These are phyloP conservation scores for Digitaria exilis DNA, from an alignment of 202 grass and related monocot species.

Conservation along the genomic window DNA sequence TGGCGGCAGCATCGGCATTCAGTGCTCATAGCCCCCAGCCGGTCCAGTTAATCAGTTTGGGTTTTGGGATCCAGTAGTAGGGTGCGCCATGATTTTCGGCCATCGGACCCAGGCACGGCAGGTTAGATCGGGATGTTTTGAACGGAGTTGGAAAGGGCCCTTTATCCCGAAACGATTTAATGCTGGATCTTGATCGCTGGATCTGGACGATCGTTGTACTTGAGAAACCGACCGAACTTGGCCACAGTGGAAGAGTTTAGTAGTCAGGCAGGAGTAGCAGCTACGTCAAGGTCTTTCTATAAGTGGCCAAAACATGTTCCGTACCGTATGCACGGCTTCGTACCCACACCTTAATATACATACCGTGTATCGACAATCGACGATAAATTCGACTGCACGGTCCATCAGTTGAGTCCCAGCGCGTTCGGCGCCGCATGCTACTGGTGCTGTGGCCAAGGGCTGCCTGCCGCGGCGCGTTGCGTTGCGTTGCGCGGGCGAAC, in stretches of 20 bases:
- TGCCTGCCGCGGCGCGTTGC: neutral
- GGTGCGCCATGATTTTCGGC: conserved; percentile 1
- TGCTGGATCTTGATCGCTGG: conserved; percentile 19
- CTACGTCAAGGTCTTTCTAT: neutral
- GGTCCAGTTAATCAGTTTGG: neutral
- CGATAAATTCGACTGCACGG: neutral
- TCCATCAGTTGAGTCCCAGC: too few species aligned
- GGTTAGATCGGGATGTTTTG: neutral
- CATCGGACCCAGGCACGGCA: neutral
- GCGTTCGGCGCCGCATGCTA: too few species aligned
- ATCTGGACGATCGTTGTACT: neutral
- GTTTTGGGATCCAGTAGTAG: neutral
- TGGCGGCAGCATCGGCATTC: neutral
- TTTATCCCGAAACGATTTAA: conserved; percentile 3
- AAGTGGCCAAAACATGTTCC: neutral
- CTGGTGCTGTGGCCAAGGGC: neutral
- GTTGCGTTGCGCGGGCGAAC: too few species aligned
- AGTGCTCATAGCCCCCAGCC: neutral
- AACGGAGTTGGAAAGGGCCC: neutral
- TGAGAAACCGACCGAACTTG: neutral
- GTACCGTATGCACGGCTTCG: neutral
- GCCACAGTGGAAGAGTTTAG: neutral
- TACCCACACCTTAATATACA: neutral
- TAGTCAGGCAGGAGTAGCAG: neutral
- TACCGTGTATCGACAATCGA: neutral